Conservation (phyloP, 2,329 filamentous ascomycete genomes). For the Fusarium proliferatum region DNA sequence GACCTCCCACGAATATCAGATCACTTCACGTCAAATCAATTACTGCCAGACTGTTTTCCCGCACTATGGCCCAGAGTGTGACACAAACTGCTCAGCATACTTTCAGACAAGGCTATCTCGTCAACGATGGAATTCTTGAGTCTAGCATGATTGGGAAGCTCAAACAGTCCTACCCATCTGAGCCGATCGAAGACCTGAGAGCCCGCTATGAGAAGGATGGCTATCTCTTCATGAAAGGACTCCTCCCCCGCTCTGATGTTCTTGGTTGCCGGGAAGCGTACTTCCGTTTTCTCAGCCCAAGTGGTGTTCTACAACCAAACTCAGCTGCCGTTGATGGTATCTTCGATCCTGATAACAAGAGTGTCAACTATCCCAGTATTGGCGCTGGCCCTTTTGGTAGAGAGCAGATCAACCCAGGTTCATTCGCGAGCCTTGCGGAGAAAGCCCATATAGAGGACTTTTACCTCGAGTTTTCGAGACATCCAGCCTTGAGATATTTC, state of each 20-base stretch:
- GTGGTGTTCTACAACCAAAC: background rate
- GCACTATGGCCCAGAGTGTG: background rate
- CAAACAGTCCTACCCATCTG: background rate
- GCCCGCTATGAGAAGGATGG: conserved; percentile 8
- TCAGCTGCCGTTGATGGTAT: conserved; percentile 19
- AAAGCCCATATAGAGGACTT: conserved; percentile 24
- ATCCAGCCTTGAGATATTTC: conserved; percentile 6
- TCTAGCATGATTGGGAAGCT: conserved; percentile 3
- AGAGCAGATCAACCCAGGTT: conserved; percentile 5
- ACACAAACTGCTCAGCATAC: background rate
- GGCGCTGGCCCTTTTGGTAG: conserved; percentile 2
- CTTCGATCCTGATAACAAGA: conserved; percentile 9
- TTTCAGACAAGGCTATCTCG: background rate
- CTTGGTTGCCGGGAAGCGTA: conserved; percentile 17
- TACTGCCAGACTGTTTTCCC: background rate
- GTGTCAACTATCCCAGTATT: conserved; percentile 16
- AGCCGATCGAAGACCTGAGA: background rate
- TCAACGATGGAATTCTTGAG: conserved; percentile 7
- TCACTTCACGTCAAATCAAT: background rate
- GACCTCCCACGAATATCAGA: background rate
- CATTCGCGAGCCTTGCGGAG: conserved; percentile 17
- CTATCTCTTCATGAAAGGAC: conserved; percentile 16
- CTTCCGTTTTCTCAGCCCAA: conserved; percentile 20
- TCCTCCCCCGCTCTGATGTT: conserved; percentile 13
- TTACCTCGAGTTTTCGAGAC: conserved; percentile 14